A percentile compares a stretch with the other conserved stretches of the same genome.
phyloP scores from a whole-genome alignment of 768 basidiomycete species.

The Rubroboletus pulcherrimus region DNA sequence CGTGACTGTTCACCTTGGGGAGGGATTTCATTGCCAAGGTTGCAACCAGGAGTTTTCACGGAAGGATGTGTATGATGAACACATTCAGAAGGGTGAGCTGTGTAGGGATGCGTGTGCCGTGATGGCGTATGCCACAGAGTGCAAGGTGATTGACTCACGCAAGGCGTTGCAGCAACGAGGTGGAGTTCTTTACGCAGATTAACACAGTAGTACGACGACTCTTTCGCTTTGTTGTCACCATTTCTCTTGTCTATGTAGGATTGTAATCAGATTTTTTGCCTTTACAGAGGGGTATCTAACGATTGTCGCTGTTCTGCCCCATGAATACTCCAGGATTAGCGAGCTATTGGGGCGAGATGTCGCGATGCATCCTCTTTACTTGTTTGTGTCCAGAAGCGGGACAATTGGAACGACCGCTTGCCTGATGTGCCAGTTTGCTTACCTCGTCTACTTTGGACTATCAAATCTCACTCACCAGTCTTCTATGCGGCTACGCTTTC shows the following conservation, averaged over 20 bases:
- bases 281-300: background rate
- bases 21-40: slow-evolving; percentile 2
- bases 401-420: background rate
- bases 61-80: slow-evolving; percentile 4
- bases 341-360: background rate
- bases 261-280: too few relatives aligned
- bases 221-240: background rate
- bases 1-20: slow-evolving; percentile 3
- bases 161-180: background rate
- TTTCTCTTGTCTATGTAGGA: background rate
- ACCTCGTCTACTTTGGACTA: background rate
- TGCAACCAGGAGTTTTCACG: background rate
- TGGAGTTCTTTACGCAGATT: background rate
- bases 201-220: background rate
- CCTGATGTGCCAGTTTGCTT: too few relatives aligned
- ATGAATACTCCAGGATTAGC: too few relatives aligned
- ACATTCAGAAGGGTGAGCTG: background rate
- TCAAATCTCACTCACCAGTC: background rate
- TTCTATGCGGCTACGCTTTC: background rate
- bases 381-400: background rate
- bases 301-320: background rate
- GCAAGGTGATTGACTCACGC: background rate
- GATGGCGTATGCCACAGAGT: background rate
- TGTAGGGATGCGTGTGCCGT: background rate
- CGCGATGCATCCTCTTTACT: background rate